Conservation (phyloP, 1,139 yeast species). For the Yamadazyma blattariae region DNA sequence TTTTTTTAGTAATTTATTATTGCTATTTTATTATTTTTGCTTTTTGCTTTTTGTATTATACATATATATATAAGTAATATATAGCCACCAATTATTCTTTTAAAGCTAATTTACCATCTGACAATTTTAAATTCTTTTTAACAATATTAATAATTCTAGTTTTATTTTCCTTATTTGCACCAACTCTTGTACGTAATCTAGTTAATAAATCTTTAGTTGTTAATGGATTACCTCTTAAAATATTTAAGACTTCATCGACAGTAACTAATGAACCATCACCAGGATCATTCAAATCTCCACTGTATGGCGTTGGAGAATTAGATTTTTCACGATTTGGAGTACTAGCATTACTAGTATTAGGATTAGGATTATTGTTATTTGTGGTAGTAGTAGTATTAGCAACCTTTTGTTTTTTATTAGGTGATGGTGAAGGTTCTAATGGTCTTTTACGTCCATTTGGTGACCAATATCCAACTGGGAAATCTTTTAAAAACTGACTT, state of each 20-base stretch:
- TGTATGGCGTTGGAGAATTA: constrained; percentile 17
- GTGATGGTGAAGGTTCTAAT: constrained; percentile 16
- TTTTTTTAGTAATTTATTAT: not conserved
- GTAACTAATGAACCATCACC: constrained; percentile 52
- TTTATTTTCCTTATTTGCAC: constrained; percentile 68
- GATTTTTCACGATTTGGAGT: constrained; percentile 8
- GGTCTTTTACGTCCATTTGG: constrained; percentile 53
- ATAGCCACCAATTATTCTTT: constrained; percentile 37
- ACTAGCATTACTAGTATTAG: constrained; percentile 1
- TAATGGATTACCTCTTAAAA: constrained; percentile 61
- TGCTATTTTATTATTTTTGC: not conserved
- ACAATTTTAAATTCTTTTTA: constrained; percentile 64
- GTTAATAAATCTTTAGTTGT: constrained; percentile 65
- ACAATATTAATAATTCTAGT: constrained; percentile 65
- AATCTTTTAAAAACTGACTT: constrained; percentile 54
- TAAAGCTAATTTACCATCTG: constrained; percentile 60
- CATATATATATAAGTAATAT: no score
- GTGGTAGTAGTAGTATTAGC: not conserved
- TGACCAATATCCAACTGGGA: constrained; percentile 84
- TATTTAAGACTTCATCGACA: constrained; percentile 65
- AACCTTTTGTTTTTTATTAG: constrained; percentile 34
- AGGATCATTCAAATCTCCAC: constrained; percentile 31
- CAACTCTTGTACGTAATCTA: constrained; percentile 60
- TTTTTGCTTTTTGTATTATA: no score
- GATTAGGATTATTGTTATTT: not conserved